Evolutionary conservation across 164 flowering plant genomes (phyloP), one percentile per base, ranked within the genome.

Genomic region (Berberis thunbergii): DNA sequence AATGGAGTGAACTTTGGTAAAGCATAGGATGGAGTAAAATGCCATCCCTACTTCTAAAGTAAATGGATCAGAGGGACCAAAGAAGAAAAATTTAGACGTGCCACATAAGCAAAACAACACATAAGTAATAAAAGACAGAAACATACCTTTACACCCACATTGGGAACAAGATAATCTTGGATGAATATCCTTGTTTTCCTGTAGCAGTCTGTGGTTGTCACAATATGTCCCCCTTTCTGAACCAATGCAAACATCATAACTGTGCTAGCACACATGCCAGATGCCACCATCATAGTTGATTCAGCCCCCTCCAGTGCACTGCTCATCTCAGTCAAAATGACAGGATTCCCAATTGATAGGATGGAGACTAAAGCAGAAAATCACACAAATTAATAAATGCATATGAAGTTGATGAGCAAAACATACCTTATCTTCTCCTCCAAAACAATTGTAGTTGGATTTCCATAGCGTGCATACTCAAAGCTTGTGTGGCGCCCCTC

Each of bases 221-320:
- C 83, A 55, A 94, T 73, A 78, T 94, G 99, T 57, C 99, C 97
- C 65, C 96, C 99, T 67, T 88, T 87, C 42, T 91, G 86, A 68
- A 91, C 91, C 83, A 94, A 75, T 69, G 99, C 96, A 87, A 91
- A 58, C 66, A 94, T 54, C 88, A 91, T 53, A 57, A 87, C 83
- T 12, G 81, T 86, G 71, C 86, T 86, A 61, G 94, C 96, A 77
- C 86, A 86, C 97, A 91, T 94, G 58, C 99, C 99, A 74, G 99
- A 94, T 66, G 97, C 96, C 85, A 84, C 39, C 39, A 94, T 64
- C 68, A 91, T 5, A 8, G 99, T 91, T 52, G 97, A 80, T 74
- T 94, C 97, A 74, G 99, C 97, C 63, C 94, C 96, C 77, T 94
- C 99, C 44, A 94, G 88, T 43, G 86, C 91, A 83, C 97, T 91